Base-by-base conservation (phyloP, 371 early-diverging fungal species). In the Rhizopus arrhizus region DNA sequence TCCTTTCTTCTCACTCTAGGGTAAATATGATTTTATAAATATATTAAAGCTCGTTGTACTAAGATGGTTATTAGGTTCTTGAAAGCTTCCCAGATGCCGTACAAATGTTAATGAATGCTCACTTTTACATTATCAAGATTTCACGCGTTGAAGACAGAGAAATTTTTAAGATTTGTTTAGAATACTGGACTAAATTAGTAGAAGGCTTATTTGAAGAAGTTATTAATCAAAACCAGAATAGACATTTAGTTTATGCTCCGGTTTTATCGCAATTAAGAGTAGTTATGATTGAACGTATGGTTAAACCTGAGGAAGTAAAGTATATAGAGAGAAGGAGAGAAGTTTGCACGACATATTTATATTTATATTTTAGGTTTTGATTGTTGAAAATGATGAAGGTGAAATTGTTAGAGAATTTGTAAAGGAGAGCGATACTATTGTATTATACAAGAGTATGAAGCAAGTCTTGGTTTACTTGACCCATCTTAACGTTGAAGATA, bases 321-420 rank as follows among this genome's bases (percentile, higher is more conserved):
- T 49, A 53, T 46, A 10, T 9, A 22, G 22, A 22, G 22, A 22
- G 22, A 22, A 22, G 22, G 22, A 22, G 22, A 22, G 22, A 22
- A 22, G 22, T 22, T 22, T 22, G 2, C 22, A 22, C 22, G 2
- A 15, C 1, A 13, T 8, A 11, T 57, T 6, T 41, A 34, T 28
- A 46, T 46, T 16, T 11, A 5, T 7, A 15, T 12, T 28, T 40
- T 49, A 91, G 85, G 96, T 99, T 11, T 84, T 99, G 43, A 88
- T 99, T 46, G 95, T 97, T 16, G 96, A 99, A 73, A 98, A 99
- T 79, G 99, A 99, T 57, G 97, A 99, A 73, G 99, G 99, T 48
- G 99, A 99, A 80, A 95, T 99, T 74, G 97, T 99, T 10, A 90
- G 98, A 59, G 99, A 99, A 78, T 91, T 91, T 52, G 82, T 99